Conservation (phyloP, 495 filamentous ascomycete genomes). For the Hypoxylon lenormandii region DNA sequence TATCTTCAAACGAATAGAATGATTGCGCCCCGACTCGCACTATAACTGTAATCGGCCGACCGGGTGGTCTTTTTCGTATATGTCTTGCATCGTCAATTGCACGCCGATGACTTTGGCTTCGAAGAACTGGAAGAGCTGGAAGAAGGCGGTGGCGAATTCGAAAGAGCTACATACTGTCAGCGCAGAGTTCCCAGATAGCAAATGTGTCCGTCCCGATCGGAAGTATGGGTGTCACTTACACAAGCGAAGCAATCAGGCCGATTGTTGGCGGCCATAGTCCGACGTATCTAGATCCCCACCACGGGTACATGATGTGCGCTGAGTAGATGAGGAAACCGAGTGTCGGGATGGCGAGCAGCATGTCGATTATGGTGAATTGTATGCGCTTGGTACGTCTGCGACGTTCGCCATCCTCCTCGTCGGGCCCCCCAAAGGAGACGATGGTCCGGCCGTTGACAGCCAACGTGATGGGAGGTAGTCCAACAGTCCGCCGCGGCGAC, state of each 20-base stretch:
- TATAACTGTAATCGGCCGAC: slow-evolving; percentile 45
- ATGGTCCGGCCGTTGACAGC: slow-evolving; percentile 41
- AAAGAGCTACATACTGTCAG: slow-evolving; percentile 32
- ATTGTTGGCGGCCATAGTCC: slow-evolving; percentile 48
- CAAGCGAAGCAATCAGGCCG: slow-evolving; percentile 44
- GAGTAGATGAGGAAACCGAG: slow-evolving; percentile 46
- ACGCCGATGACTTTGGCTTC: slow-evolving; percentile 49
- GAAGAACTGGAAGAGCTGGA: slow-evolving; percentile 49
- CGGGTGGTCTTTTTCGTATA: slow-evolving; percentile 46
- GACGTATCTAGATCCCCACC: slow-evolving; percentile 49
- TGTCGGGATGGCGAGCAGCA: slow-evolving; percentile 41
- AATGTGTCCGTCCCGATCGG: background rate
- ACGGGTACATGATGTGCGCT: slow-evolving; percentile 48
- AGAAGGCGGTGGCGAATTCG: slow-evolving; percentile 42
- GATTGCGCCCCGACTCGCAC: background rate
- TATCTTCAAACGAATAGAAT: slow-evolving; percentile 18
- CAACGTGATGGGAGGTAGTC: slow-evolving; percentile 41
- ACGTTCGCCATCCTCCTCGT: slow-evolving; percentile 40
- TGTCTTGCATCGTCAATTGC: slow-evolving; percentile 44
- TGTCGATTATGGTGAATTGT: slow-evolving; percentile 43
- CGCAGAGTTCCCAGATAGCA: background rate
- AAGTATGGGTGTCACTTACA: slow-evolving; percentile 30
- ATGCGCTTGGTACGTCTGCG: slow-evolving; percentile 43
- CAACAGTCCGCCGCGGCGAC: slow-evolving; percentile 43
- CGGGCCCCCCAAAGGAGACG: slow-evolving; percentile 42